These are phyloP conservation scores for Kurtzmaniella quercitrusa DNA, from an alignment of 1,139 yeast genomes.

Conservation along the genomic window DNA sequence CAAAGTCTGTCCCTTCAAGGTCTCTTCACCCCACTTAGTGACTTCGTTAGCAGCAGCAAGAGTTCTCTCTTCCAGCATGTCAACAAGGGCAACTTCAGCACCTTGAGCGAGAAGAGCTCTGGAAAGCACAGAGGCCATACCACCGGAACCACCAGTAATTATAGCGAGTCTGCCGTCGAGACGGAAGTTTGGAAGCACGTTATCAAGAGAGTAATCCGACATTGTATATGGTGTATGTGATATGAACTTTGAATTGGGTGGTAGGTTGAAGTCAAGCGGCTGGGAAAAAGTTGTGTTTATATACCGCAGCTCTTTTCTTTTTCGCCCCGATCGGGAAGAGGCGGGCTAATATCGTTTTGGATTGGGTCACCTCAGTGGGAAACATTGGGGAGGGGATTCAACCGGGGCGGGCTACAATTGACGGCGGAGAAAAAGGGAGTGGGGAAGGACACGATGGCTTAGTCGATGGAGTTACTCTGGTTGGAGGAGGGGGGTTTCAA, in stretches of 20 bases:
- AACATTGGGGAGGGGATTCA: not conserved
- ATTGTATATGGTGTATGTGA: no score
- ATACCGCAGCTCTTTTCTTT: not conserved
- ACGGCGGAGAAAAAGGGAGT: not conserved
- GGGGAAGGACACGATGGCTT: no score
- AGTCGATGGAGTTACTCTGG: no score
- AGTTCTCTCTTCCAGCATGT: constrained; percentile 58
- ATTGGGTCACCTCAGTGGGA: not conserved
- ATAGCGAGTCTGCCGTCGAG: constrained; percentile 71
- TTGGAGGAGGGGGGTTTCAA: no score
- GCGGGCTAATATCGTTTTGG: not conserved
- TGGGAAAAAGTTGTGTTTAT: not conserved
- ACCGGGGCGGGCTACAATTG: not conserved
- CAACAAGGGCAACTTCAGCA: constrained; percentile 73
- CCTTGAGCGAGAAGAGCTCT: constrained; percentile 69
- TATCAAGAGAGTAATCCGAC: constrained; percentile 33
- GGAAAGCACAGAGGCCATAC: constrained; percentile 64
- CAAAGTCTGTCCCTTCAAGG: constrained; percentile 37
- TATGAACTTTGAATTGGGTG: no score
- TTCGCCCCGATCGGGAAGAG: not conserved
- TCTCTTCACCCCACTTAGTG: constrained; percentile 48
- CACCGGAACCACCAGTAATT: constrained; percentile 83
- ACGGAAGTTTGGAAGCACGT: constrained; percentile 52
- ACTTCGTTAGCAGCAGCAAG: constrained; percentile 60
- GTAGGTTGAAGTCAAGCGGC: not conserved